A percentile compares a stretch with the other conserved stretches of the same genome.
These are phyloP conservation scores for Chlorella sp. DNA, from an alignment of 139 green algal genomes.

Conservation along the genomic window DNA sequence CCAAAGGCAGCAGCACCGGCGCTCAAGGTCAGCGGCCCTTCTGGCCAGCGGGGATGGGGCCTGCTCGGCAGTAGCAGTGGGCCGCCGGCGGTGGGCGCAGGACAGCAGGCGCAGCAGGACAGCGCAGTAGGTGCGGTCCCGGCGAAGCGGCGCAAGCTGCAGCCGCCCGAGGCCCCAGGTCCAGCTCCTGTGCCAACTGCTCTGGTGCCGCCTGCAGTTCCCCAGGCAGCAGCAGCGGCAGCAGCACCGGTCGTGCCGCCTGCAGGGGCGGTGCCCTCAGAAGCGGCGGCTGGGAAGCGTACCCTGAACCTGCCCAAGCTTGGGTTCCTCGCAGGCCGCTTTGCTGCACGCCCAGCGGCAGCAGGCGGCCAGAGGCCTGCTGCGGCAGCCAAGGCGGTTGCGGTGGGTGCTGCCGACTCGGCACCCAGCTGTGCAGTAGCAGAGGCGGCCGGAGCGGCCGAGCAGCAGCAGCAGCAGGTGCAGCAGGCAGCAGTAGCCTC, in stretches of 20 bases:
- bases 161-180: not conserved
- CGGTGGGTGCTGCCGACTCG: too few species aligned
- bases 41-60: not conserved
- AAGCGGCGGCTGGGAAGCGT: not conserved
- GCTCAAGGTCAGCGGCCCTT: not conserved
- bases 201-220: not conserved
- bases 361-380: too few species aligned
- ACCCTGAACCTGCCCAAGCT: conserved; percentile 12
- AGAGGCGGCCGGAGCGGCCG: too few species aligned
- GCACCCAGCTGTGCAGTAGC: too few species aligned
- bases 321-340: not conserved
- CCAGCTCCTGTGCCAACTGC: not conserved
- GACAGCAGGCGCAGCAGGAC: not conserved
- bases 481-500: too few species aligned
- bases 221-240: not conserved
- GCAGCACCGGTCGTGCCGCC: not conserved
- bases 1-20: not conserved
- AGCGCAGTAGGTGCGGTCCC: not conserved
- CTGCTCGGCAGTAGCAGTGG: not conserved
- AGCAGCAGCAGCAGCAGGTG: too few species aligned
- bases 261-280: not conserved
- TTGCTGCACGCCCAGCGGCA: not conserved
- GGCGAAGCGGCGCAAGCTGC: conserved; percentile 1
- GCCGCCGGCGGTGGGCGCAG: not conserved
- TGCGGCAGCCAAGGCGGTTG: too few species aligned